Percentiles rank a stretch among this genome's conserved stretches.
These are phyloP conservation scores for Neonectria hederae DNA, from an alignment of 2,329 filamentous ascomycete species.

Conservation along the genomic window DNA sequence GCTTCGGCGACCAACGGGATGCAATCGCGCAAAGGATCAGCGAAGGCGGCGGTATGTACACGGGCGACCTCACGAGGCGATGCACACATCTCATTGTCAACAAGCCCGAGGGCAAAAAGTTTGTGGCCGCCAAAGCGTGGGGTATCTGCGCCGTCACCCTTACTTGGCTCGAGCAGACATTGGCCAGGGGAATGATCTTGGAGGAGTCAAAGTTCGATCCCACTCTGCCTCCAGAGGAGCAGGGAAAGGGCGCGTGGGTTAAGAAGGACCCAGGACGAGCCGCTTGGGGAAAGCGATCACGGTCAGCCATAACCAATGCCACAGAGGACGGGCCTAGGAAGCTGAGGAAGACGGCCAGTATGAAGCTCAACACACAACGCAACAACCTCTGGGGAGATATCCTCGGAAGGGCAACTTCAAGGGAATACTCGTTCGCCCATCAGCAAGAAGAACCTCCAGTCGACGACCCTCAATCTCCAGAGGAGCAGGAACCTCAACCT, in stretches of 20 bases:
- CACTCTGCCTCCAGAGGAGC: conserved; percentile 71
- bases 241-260: conserved; percentile 80
- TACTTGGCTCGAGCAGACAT: conserved; percentile 86
- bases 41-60: conserved; percentile 82
- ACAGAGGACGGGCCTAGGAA: conserved; percentile 76
- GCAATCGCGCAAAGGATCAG: conserved; percentile 74
- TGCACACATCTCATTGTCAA: conserved; percentile 90
- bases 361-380: conserved; percentile 81
- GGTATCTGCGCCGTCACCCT: conserved; percentile 79
- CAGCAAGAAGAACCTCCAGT: conserved; percentile 30
- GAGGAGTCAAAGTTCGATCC: conserved; percentile 90
- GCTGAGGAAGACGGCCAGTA: conserved; percentile 86
- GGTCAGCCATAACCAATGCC: conserved; percentile 57
- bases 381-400: conserved; percentile 93
- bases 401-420: conserved; percentile 60
- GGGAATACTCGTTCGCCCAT: conserved; percentile 47
- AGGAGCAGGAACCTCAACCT: conserved; percentile 9
- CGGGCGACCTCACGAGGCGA: conserved; percentile 83
- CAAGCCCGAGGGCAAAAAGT: conserved; percentile 86
- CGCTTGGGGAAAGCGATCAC: conserved; percentile 66
- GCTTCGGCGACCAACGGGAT: conserved; percentile 71
- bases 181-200: conserved; percentile 87
- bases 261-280: conserved; percentile 58
- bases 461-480: conserved; percentile 18
- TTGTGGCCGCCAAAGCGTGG: conserved; percentile 87